Evolutionary conservation across 2,329 filamentous ascomycete genomes (phyloP), one percentile per base, ranked within the genome.

Genomic region (Chaetomium strumarium): DNA sequence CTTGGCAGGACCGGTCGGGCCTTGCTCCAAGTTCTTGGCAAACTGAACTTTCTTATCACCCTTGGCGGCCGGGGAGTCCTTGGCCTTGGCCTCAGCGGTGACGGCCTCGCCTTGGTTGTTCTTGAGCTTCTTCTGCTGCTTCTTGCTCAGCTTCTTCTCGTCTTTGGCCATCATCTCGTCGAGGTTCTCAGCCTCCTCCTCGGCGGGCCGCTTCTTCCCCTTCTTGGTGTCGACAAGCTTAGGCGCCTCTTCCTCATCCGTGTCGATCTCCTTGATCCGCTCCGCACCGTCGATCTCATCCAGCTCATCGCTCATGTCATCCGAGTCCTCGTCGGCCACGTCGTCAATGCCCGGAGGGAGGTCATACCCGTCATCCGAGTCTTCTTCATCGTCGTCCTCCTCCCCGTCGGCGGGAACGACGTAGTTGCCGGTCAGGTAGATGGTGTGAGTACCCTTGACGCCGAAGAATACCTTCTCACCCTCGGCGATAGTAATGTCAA

Each of bases 21-120:
- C 93, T 73, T 95, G 90, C 78, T 97, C 93, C 58, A 99, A 89
- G 72, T 97, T 91, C 81, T 97, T 96, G 68, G 93, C 92, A 70
- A 99, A 99, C 72, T 96, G 90, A 56, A 99, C 93, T 79, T 96
- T 97, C 83, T 96, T 96, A 71, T 88, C 86, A 52, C 77, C 75
- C 78, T 83, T 83, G 56, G 12, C 58, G 4, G 59, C 58, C 10
- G 62, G 51, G 39, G 66, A 58, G 20, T 73, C 71, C 61, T 76
- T 75, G 57, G 71, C 75, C 69, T 84, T 83, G 61, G 79, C 73
- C 61, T 85, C 80, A 41, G 75, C 73, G 47, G 78, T 73, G 55
- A 86, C 82, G 55, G 93, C 85, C 68, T 96, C 87, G 62, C 92
- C 93, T 70, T 95, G 89, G 79, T 97, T 97, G 80, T 96, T 96